Conservation (phyloP, 2,329 filamentous ascomycete genomes). For the Fusarium pilosicola region DNA sequence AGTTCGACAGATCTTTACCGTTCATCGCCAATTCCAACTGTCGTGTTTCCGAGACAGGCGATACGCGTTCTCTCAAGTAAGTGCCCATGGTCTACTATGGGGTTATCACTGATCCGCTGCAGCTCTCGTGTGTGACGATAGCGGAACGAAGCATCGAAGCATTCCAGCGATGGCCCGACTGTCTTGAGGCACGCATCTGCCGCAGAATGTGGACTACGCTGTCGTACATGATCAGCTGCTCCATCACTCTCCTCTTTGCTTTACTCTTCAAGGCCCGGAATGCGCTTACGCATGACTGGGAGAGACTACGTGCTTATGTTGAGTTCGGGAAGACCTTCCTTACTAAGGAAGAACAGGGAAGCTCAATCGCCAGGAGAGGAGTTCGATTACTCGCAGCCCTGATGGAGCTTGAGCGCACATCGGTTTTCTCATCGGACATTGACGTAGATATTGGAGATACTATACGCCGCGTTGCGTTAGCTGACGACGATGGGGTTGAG, state of each 20-base stretch:
- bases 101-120: rapidly evolving
- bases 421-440: neutral
- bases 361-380: neutral
- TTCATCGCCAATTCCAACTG: neutral
- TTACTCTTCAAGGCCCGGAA: neutral
- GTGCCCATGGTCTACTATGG: rapidly evolving
- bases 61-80: neutral
- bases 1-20: neutral
- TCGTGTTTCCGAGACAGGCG: neutral
- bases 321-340: neutral
- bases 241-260: neutral
- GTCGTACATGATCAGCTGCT: conserved; percentile 1
- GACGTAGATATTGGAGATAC: neutral
- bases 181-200: neutral
- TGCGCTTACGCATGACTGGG: neutral
- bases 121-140: neutral
- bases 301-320: neutral
- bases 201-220: conserved; percentile 6
- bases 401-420: neutral
- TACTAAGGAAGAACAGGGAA: neutral
- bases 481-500: neutral
- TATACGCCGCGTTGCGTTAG: neutral
- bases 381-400: neutral
- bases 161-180: neutral
- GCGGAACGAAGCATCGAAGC: neutral